Conservation (phyloP, 1,139 yeast genomes). For the Saccharomycopsis hybrid region DNA sequence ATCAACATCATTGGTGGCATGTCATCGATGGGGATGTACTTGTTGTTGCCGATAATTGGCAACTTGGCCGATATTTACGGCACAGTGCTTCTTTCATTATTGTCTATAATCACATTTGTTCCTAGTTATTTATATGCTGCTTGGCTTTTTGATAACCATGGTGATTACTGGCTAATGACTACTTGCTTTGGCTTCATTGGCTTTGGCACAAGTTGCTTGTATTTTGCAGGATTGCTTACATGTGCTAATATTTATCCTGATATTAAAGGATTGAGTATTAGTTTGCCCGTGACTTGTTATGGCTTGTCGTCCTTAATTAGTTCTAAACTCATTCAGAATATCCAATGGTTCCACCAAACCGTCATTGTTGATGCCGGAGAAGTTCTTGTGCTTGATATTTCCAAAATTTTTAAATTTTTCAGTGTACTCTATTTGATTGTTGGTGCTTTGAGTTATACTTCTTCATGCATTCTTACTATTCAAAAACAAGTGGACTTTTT, state of each 20-base stretch:
- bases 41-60: constrained; percentile 79
- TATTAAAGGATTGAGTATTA: constrained; percentile 71
- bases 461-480: constrained; percentile 59
- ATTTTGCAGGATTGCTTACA: constrained; percentile 69
- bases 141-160: constrained; percentile 26
- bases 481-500: constrained; percentile 43
- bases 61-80: constrained; percentile 81
- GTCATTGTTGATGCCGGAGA: constrained; percentile 25
- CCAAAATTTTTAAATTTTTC: constrained; percentile 51
- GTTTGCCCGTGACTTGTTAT: constrained; percentile 81
- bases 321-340: constrained; percentile 28
- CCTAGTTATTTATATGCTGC: constrained; percentile 65
- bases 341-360: constrained; percentile 32
- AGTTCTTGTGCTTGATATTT: constrained; percentile 37
- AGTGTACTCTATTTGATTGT: constrained; percentile 49
- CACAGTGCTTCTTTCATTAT: constrained; percentile 62
- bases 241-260: constrained; percentile 80
- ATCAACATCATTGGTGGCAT: constrained; percentile 73
- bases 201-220: constrained; percentile 72
- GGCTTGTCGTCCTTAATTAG: constrained; percentile 72
- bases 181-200: constrained; percentile 56
- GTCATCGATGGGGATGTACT: constrained; percentile 76
- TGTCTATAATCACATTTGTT: constrained; percentile 58
- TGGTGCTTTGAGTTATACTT: constrained; percentile 53
- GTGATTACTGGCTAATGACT: constrained; percentile 28